phyloP scores from a whole-genome alignment of 2,329 filamentous ascomycete genomes.

The Aspergillus hortae region DNA sequence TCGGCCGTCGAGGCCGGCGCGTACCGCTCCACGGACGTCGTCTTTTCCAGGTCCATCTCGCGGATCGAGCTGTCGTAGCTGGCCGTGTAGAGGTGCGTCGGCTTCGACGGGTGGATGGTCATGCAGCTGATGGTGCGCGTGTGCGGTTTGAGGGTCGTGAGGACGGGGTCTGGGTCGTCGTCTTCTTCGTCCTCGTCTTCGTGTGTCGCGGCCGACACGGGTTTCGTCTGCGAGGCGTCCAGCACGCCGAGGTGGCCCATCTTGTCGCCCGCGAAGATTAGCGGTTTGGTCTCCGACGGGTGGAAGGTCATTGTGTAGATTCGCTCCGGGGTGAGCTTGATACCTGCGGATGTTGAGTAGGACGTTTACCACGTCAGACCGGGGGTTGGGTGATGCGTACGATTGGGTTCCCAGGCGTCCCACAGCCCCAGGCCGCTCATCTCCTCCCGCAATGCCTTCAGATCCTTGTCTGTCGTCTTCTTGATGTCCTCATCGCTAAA shows the following conservation, averaged over 20 bases:
- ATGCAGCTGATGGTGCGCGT: constrained; percentile 84
- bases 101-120: constrained; percentile 68
- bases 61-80: constrained; percentile 94
- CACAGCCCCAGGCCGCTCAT: constrained; percentile 78
- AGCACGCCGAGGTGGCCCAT: constrained; percentile 87
- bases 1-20: constrained; percentile 66
- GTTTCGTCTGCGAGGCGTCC: constrained; percentile 60
- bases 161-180: constrained; percentile 66
- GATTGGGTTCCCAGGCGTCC: constrained; percentile 76
- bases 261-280: constrained; percentile 94
- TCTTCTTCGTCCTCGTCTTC: constrained; percentile 67
- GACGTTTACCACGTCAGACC: constrained; percentile 3
- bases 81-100: constrained; percentile 73
- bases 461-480: constrained; percentile 70
- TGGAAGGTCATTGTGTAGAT: constrained; percentile 88
- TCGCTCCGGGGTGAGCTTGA: constrained; percentile 85
- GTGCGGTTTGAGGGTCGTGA: constrained; percentile 87
- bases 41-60: constrained; percentile 77
- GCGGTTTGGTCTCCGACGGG: constrained; percentile 76
- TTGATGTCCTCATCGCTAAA: constrained; percentile 82
- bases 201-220: constrained; percentile 30
- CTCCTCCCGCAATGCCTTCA: constrained; percentile 69
- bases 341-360: constrained; percentile 51
- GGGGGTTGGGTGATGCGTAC: constrained; percentile 43
- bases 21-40: constrained; percentile 75